A percentile compares a stretch with the other conserved stretches of the same genome.
Conservation (phyloP, 306 rosid species). For the Vicia faba region DNA sequence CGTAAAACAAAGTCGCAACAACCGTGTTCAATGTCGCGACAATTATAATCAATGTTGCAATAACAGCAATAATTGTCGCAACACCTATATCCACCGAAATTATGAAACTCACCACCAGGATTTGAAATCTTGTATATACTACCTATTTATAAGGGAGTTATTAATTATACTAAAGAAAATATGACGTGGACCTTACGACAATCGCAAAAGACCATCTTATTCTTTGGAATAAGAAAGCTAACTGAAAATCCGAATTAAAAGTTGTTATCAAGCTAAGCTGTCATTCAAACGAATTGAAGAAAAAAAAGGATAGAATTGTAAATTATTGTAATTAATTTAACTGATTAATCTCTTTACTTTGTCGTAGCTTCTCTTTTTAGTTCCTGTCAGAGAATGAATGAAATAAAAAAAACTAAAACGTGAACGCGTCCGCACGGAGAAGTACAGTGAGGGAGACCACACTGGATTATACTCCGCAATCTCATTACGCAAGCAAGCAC, state of each 20-base stretch:
- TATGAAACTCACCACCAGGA: too few relatives aligned
- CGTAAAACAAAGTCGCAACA: too few relatives aligned
- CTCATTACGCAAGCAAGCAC: slow-evolving; percentile 9
- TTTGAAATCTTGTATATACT: too few relatives aligned
- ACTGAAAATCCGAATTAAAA: slow-evolving; percentile 29
- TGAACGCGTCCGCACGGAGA: slow-evolving; percentile 33
- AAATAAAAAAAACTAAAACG: neutral
- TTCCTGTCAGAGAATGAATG: neutral
- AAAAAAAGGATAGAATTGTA: too few relatives aligned
- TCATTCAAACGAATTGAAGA: neutral
- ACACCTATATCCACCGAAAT: too few relatives aligned
- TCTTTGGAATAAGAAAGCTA: slow-evolving; percentile 28
- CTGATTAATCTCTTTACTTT: neutral
- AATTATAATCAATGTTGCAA: too few relatives aligned
- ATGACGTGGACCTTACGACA: neutral
- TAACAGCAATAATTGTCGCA: too few relatives aligned
- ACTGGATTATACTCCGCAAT: slow-evolving; percentile 4
- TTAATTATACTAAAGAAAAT: neutral
- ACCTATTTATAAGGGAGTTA: neutral
- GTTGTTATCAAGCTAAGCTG: neutral
- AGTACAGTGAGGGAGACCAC: neutral
- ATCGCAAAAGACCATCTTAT: slow-evolving; percentile 34
- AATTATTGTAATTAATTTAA: too few relatives aligned
- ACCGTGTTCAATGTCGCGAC: too few relatives aligned
- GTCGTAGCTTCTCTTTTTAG: neutral